These are phyloP conservation scores for Wilcoxina mikolae DNA, from an alignment of 495 filamentous ascomycete species.

Conservation along the genomic window DNA sequence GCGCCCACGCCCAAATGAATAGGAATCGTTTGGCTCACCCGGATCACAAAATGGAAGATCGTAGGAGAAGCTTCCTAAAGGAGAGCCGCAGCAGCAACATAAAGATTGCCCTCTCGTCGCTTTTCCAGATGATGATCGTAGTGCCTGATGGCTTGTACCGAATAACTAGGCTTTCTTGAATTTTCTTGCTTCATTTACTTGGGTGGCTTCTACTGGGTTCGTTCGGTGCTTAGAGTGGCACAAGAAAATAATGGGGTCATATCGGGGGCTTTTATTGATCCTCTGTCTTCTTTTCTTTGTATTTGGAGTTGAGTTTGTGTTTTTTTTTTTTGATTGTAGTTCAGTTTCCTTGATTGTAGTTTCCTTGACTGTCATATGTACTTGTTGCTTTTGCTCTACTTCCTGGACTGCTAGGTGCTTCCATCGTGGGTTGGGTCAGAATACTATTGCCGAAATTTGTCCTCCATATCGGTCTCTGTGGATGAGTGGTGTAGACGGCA, in stretches of 20 bases:
- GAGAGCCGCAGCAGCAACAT: not conserved
- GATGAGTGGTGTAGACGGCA: no score
- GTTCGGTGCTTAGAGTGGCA: not conserved
- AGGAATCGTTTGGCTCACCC: not conserved
- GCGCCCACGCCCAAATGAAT: constrained; percentile 26
- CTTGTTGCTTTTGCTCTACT: not conserved
- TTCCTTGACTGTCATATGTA: not conserved
- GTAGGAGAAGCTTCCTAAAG: not conserved
- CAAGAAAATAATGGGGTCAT: not conserved
- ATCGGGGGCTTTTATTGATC: not conserved
- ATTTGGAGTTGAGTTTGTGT: not conserved
- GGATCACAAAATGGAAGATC: not conserved
- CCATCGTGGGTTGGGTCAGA: not conserved
- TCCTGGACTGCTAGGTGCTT: not conserved
- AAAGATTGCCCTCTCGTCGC: not conserved
- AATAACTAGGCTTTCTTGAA: not conserved
- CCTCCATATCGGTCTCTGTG: no score
- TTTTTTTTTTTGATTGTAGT: not conserved
- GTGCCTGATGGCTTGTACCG: not conserved
- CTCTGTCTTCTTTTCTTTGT: not conserved
- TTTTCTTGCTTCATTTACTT: not conserved
- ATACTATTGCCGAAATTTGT: not conserved
- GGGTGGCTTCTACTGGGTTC: not conserved
- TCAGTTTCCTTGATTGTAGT: not conserved
- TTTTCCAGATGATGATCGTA: not conserved